These are phyloP conservation scores for Trichocladium antarcticum DNA, from an alignment of 495 filamentous ascomycete genomes.

Conservation along the genomic window DNA sequence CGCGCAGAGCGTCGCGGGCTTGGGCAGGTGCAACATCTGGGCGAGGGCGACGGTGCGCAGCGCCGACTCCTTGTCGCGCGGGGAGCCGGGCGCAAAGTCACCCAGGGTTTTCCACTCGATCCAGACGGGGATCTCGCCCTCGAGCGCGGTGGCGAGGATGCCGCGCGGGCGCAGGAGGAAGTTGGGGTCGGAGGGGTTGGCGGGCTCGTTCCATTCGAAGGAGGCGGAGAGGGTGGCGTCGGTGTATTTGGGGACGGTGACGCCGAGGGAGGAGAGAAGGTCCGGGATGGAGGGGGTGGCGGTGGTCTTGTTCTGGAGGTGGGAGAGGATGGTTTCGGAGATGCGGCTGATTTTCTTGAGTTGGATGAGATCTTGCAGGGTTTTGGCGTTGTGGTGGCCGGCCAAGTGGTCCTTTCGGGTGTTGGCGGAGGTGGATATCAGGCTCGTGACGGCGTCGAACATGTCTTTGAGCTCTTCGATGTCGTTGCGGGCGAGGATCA, in stretches of 20 bases:
- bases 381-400: slow-evolving; percentile 17
- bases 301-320: slow-evolving; percentile 3
- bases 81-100: not conserved
- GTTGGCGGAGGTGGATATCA: slow-evolving; percentile 14
- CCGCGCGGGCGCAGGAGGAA: slow-evolving; percentile 16
- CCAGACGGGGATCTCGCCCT: slow-evolving; percentile 20
- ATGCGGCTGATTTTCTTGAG: slow-evolving; percentile 22
- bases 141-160: slow-evolving; percentile 2
- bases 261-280: slow-evolving; percentile 3
- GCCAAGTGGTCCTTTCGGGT: slow-evolving; percentile 2
- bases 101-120: slow-evolving; percentile 25
- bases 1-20: slow-evolving; percentile 16
- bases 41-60: slow-evolving; percentile 22
- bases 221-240: not conserved
- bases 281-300: not conserved
- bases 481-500: slow-evolving; percentile 23
- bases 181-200: slow-evolving; percentile 1
- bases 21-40: slow-evolving; percentile 24
- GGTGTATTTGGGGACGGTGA: slow-evolving; percentile 13
- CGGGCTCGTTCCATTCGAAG: slow-evolving; percentile 13
- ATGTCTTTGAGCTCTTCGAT: slow-evolving; percentile 22
- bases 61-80: slow-evolving; percentile 12
- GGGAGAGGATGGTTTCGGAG: slow-evolving; percentile 19
- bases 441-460: slow-evolving; percentile 17
- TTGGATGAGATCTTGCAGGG: slow-evolving; percentile 21